Evolutionary conservation across 2,329 filamentous ascomycete genomes (phyloP).

Genomic region (Colletotrichum navitas): DNA sequence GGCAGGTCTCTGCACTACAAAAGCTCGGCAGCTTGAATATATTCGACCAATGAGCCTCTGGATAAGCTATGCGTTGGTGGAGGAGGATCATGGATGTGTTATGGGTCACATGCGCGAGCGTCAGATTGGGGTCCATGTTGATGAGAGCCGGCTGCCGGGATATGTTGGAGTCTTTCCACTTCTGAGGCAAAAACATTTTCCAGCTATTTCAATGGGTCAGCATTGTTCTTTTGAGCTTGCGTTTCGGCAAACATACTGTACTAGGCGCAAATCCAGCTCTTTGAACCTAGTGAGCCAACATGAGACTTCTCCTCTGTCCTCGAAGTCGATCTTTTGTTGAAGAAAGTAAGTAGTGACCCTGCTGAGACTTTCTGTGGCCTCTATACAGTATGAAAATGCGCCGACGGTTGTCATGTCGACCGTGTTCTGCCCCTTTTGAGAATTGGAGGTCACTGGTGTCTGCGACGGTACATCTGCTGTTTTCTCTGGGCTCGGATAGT

Average conservation of each 20-base stretch:
- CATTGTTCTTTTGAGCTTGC: not conserved
- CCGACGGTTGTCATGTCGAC: conserved; percentile 56
- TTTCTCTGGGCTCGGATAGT: conserved; percentile 47
- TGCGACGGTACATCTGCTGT: conserved; percentile 37
- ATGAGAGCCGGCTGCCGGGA: conserved; percentile 45
- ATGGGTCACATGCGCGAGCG: conserved; percentile 62
- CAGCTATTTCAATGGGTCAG: conserved; percentile 43
- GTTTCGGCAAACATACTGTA: conserved; percentile 50
- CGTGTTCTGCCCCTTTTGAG: conserved; percentile 23
- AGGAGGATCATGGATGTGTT: conserved; percentile 64
- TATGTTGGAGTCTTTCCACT: conserved; percentile 56
- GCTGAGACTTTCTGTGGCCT: conserved; percentile 61
- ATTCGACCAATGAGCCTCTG: conserved; percentile 49
- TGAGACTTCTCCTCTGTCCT: conserved; percentile 55
- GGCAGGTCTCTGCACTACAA: conserved; percentile 63
- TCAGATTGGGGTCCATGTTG: conserved; percentile 63
- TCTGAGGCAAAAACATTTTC: conserved; percentile 59
- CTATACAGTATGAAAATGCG: conserved; percentile 61
- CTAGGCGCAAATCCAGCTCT: conserved; percentile 59
- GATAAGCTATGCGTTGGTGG: conserved; percentile 63
- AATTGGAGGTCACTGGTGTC: conserved; percentile 15
- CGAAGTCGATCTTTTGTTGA: conserved; percentile 56
- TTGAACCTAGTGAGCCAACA: conserved; percentile 62
- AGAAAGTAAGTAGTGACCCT: conserved; percentile 60
- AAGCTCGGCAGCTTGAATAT: conserved; percentile 54